phyloP scores from a whole-genome alignment of 306 rosid genomes.

The Pyrus betulifolia region DNA sequence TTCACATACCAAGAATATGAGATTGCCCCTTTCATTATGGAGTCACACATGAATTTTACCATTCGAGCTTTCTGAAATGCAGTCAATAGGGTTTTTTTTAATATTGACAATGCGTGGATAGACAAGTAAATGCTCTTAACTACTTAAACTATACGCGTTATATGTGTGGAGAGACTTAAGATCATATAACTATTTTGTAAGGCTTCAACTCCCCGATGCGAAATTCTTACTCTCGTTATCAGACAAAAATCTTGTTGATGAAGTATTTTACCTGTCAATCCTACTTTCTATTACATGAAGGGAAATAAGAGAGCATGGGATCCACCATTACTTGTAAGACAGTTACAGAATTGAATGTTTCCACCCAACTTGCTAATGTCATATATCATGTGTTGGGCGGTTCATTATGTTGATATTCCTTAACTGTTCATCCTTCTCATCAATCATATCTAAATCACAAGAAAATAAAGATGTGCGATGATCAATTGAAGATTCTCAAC shows the following conservation, averaged over 20 bases:
- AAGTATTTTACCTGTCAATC: neutral
- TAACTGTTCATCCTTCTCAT: neutral
- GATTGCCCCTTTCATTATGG: neutral
- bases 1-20: neutral
- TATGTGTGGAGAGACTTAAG: neutral
- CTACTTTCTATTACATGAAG: slow-evolving; percentile 28
- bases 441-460: neutral
- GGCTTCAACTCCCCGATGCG: neutral
- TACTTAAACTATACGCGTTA: neutral
- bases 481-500: neutral
- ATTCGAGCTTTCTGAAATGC: neutral
- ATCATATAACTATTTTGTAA: neutral
- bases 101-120: neutral
- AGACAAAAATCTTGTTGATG: neutral
- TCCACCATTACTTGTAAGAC: slow-evolving; percentile 37
- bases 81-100: no score
- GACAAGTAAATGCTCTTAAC: neutral
- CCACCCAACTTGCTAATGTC: slow-evolving; percentile 31
- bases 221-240: neutral
- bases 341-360: slow-evolving; percentile 37
- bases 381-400: neutral
- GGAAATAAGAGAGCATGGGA: slow-evolving; percentile 32
- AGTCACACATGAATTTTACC: neutral
- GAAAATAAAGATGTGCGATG: neutral
- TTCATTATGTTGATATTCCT: slow-evolving; percentile 18